Percentiles rank a stretch among this genome's conserved stretches.
Evolutionary conservation across 2,329 filamentous ascomycete species (phyloP).

Genomic region (Geosmithia morbida): DNA sequence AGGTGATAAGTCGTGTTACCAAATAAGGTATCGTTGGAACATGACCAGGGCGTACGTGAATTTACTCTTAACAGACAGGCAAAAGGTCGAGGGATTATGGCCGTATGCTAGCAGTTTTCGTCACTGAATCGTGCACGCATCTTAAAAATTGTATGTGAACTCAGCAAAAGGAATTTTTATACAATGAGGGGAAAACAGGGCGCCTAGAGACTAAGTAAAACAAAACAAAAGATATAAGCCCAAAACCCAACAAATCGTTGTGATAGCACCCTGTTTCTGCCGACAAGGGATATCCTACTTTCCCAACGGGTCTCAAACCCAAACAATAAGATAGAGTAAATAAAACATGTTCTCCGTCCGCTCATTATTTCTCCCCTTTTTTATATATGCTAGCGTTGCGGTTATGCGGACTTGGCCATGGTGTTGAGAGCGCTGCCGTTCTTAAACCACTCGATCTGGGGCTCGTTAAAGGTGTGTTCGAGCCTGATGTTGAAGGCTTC

Average conservation of each 20-base stretch:
- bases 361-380: neutral
- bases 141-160: neutral
- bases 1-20: no score
- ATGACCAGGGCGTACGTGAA: neutral
- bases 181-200: constrained; percentile 1
- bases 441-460: constrained; percentile 98
- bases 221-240: neutral
- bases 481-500: constrained; percentile 69
- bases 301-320: neutral
- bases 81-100: no score
- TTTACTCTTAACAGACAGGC: no score
- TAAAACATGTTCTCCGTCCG: neutral
- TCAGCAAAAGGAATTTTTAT: neutral
- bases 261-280: neutral
- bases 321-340: neutral
- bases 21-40: neutral
- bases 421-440: constrained; percentile 96
- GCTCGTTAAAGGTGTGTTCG: constrained; percentile 93
- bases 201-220: constrained; percentile 1
- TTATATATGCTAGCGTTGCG: neutral
- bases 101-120: no score
- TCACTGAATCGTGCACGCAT: no score
- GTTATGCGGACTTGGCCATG: constrained; percentile 60
- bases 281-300: neutral
- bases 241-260: neutral